Conservation (phyloP, 768 basidiomycete species). For the Mrakia gelida region DNA sequence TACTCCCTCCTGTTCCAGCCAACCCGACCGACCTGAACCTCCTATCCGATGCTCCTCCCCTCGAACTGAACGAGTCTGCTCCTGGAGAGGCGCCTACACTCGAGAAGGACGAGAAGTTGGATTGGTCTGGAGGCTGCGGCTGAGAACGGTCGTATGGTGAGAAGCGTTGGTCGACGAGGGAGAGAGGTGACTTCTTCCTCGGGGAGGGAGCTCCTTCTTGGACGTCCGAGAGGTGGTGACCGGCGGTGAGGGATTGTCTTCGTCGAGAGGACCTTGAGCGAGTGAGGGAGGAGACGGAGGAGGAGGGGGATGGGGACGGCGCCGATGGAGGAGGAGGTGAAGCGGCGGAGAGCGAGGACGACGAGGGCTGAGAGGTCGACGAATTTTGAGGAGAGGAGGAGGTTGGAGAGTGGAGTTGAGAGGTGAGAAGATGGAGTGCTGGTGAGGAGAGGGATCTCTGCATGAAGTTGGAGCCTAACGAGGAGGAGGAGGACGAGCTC, state of each 20-base stretch:
- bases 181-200: neutral
- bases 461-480: constrained; percentile 12
- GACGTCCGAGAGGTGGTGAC: constrained; percentile 2
- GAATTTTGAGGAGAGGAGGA: constrained; percentile 13
- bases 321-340: neutral
- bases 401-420: constrained; percentile 49
- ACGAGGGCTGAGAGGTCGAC: neutral
- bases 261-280: neutral
- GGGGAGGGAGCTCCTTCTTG: neutral
- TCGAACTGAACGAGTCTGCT: neutral
- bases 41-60: neutral
- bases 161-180: neutral
- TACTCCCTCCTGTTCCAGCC: neutral
- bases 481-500: constrained; percentile 1
- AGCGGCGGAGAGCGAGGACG: neutral
- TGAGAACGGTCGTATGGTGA: neutral
- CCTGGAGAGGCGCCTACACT: neutral
- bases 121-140: neutral
- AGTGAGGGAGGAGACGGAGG: neutral
- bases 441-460: constrained; percentile 10
- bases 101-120: neutral
- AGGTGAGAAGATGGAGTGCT: constrained; percentile 46
- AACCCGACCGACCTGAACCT: neutral
- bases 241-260: neutral
- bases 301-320: constrained; percentile 2